Percentiles rank a stretch among this genome's conserved stretches.
Evolutionary conservation across 768 basidiomycete genomes (phyloP).

Genomic region (Chalciporus sphaerocephalus): DNA sequence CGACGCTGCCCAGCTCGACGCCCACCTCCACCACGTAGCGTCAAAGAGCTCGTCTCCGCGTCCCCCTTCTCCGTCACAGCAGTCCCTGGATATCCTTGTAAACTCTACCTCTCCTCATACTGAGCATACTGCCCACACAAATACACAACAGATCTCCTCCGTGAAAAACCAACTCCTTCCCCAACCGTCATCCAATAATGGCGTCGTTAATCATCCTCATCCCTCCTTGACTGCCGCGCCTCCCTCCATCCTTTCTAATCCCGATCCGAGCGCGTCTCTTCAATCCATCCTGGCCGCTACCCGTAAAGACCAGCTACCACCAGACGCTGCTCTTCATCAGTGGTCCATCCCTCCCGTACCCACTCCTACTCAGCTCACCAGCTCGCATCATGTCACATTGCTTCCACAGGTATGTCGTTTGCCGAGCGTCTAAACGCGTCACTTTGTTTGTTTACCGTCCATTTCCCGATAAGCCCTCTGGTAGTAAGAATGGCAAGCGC

Average conservation of each 20-base stretch:
- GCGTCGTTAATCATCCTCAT: constrained; percentile 26
- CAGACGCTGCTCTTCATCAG: constrained; percentile 33
- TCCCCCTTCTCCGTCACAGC: constrained; percentile 40
- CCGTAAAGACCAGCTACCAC: constrained; percentile 30
- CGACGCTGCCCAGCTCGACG: constrained; percentile 34
- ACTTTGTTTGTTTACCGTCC: constrained; percentile 15
- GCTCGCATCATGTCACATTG: constrained; percentile 26
- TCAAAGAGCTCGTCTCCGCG: constrained; percentile 45
- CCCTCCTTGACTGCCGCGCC: constrained; percentile 28
- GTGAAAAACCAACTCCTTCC: constrained; percentile 20
- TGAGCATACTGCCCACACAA: constrained; percentile 31
- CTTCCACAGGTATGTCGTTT: constrained; percentile 38
- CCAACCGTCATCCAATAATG: constrained; percentile 24
- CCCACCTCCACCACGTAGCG: constrained; percentile 27
- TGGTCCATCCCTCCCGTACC: constrained; percentile 33
- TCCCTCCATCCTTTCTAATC: constrained; percentile 36
- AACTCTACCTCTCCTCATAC: constrained; percentile 25
- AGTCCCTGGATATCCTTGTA: constrained; percentile 38
- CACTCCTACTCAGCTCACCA: constrained; percentile 30
- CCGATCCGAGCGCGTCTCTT: constrained; percentile 37
- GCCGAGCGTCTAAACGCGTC: constrained; percentile 30
- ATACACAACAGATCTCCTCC: constrained; percentile 31
- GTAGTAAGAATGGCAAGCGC: constrained; percentile 57
- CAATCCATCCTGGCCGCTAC: constrained; percentile 36
- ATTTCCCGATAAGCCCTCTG: constrained; percentile 23